phyloP scores from a whole-genome alignment of 164 flowering plant species.

The Umbellularia californica region DNA sequence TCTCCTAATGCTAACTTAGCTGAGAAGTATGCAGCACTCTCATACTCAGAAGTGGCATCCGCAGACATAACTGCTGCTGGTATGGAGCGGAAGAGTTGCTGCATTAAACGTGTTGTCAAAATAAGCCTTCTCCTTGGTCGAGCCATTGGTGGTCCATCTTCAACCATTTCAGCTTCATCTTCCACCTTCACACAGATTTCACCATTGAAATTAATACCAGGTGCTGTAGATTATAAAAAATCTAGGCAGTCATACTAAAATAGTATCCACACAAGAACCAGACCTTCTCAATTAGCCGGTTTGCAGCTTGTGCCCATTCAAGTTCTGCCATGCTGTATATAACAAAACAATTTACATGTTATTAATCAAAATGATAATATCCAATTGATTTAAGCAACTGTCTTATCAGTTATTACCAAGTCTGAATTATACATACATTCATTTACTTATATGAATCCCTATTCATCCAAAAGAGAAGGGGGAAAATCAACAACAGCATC shows the following conservation, averaged over 20 bases:
- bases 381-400: not conserved
- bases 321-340: slow-evolving; percentile 52
- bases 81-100: slow-evolving; percentile 58
- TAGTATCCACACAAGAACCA: slow-evolving; percentile 3
- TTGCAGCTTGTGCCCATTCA: slow-evolving; percentile 66
- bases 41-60: slow-evolving; percentile 43
- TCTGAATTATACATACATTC: too few relatives aligned
- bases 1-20: slow-evolving; percentile 63
- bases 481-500: too few relatives aligned
- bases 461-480: too few relatives aligned
- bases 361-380: not conserved
- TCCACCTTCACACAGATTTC: slow-evolving; percentile 36
- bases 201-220: slow-evolving; percentile 4
- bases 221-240: not conserved
- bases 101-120: slow-evolving; percentile 71
- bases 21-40: slow-evolving; percentile 41
- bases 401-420: too few relatives aligned
- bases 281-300: slow-evolving; percentile 66
- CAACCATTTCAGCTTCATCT: slow-evolving; percentile 42
- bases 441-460: too few relatives aligned
- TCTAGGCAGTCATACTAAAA: not conserved
- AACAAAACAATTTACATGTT: not conserved
- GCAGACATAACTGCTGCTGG: slow-evolving; percentile 45
- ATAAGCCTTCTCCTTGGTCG: slow-evolving; percentile 62
- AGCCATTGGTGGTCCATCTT: slow-evolving; percentile 29